Evolutionary conservation across 768 basidiomycete genomes (phyloP), one percentile per base, ranked within the genome.

Genomic region (Podaxis pistillaris): DNA sequence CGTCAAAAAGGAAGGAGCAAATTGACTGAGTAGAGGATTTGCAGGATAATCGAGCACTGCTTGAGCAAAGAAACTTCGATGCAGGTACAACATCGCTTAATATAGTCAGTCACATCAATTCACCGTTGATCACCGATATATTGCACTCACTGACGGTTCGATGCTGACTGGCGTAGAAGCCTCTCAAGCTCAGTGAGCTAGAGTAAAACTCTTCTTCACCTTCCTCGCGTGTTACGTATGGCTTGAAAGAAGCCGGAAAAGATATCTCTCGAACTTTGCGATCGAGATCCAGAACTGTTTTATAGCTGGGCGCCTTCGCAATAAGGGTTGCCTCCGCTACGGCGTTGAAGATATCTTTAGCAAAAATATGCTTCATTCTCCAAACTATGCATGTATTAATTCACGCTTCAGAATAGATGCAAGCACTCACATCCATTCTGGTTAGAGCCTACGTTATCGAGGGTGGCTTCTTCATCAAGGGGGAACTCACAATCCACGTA

Each of bases 401-500:
- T 12, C 15, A 22, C 11, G 7, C 28, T 46, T 40, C n/a, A 44
- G 41, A 22, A 38, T 19, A 40, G 7, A 53, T 7, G 38, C 41
- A 17, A 9, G 6, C 3, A 76, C 82, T 56, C 72, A 87, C 85
- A 85, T 59, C 85, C 85, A 60, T 71, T 75, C 58, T 82, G 76
- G 9, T 74, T 68, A 47, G 81, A 76, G 1, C 84, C 83, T 7
- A 76, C 66, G 19, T 81, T 78, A 51, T 71, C 77, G 22, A 82
- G 54, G 0, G 75, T 74, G 2, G 76, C 77, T 66, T 86, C 85
- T 56, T 86, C 83, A 64, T 87, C 85, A 4, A 73, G 69, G 0
- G 87, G 86, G 53, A 83, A 81, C 68, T 86, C 84, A 64, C 86
- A 86, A 62, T 88, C 86, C 5, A 86, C 79, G 56, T 86, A 87